Percentiles rank a stretch among this genome's conserved stretches.
phyloP scores from a whole-genome alignment of 306 rosid species.

The Rubus idaeus region DNA sequence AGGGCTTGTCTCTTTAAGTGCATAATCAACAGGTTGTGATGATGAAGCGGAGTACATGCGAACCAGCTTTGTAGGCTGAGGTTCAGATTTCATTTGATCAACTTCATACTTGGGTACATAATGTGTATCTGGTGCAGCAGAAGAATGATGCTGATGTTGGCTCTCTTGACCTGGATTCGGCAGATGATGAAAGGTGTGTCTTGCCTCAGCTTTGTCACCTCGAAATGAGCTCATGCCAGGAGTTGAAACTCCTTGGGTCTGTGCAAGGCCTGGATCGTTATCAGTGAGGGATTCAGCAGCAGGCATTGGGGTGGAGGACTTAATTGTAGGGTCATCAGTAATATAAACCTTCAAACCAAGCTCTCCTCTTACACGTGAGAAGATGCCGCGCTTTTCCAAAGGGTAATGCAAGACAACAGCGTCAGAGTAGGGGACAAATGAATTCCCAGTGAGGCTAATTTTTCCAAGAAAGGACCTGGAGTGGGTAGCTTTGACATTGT shows the following conservation, averaged over 20 bases:
- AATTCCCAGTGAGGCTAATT: slow-evolving; percentile 64
- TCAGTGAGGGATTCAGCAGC: slow-evolving; percentile 36
- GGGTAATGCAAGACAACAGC: slow-evolving; percentile 87
- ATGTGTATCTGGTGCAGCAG: slow-evolving; percentile 41
- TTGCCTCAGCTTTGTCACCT: slow-evolving; percentile 32
- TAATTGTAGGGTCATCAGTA: slow-evolving; percentile 54
- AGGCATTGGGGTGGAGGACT: slow-evolving; percentile 49
- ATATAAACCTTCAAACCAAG: slow-evolving; percentile 70
- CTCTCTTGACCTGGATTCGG: slow-evolving; percentile 48
- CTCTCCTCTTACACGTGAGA: slow-evolving; percentile 83
- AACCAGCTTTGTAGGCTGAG: slow-evolving; percentile 54
- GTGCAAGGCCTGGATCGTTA: slow-evolving; percentile 28
- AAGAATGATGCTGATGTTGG: slow-evolving; percentile 39
- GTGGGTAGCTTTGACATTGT: slow-evolving; percentile 47
- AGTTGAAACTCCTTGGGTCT: slow-evolving; percentile 25
- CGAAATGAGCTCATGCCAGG: slow-evolving; percentile 22
- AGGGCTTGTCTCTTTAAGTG: slow-evolving; percentile 91
- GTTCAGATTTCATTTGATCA: slow-evolving; percentile 56
- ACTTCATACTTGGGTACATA: slow-evolving; percentile 50
- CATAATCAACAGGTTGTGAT: slow-evolving; percentile 69
- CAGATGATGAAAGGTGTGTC: slow-evolving; percentile 70
- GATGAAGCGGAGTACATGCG: slow-evolving; percentile 58
- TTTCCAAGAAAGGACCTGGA: slow-evolving; percentile 71
- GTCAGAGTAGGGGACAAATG: slow-evolving; percentile 77
- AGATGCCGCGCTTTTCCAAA: slow-evolving; percentile 64